A percentile compares a stretch with the other conserved stretches of the same genome.
Conservation (phyloP, 73 alveolate genomes). For the Paramecium sexaurelia region DNA sequence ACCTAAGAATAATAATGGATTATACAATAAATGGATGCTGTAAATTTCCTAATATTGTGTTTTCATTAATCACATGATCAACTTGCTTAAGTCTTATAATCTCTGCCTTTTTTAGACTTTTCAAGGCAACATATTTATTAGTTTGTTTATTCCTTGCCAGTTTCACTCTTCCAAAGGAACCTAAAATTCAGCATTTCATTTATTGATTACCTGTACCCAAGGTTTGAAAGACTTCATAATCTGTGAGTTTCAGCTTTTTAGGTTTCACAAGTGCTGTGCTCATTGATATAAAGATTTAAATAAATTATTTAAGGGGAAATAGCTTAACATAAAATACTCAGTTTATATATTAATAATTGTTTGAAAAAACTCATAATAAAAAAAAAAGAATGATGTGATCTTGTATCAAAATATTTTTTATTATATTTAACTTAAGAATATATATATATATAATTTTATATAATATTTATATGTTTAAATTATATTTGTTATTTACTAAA, state of each 20-base stretch:
- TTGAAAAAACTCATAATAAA: background rate
- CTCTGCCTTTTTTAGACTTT: constrained; percentile 92
- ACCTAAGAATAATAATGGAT: constrained; percentile 54
- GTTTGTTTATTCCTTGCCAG: constrained; percentile 82
- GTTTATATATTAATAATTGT: background rate
- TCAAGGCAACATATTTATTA: constrained; percentile 88
- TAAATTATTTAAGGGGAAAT: background rate
- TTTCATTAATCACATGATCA: constrained; percentile 90
- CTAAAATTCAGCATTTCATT: constrained; percentile 37
- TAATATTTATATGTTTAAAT: background rate
- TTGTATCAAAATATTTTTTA: background rate
- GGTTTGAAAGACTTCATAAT: constrained; percentile 74
- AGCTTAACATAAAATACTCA: background rate
- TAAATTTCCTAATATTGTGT: constrained; percentile 79
- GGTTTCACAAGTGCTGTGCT: constrained; percentile 65
- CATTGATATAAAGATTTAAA: background rate
- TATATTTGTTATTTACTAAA: background rate
- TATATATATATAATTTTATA: no score
- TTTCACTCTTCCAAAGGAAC: constrained; percentile 94
- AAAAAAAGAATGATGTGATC: no score
- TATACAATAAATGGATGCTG: constrained; percentile 86
- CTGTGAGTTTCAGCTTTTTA: constrained; percentile 71
- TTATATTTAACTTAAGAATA: no score
- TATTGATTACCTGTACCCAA: constrained; percentile 88
- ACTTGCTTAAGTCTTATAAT: constrained; percentile 93